Base-by-base conservation (phyloP, 805 yeast genomes). In the Candida sakaeoensis region DNA sequence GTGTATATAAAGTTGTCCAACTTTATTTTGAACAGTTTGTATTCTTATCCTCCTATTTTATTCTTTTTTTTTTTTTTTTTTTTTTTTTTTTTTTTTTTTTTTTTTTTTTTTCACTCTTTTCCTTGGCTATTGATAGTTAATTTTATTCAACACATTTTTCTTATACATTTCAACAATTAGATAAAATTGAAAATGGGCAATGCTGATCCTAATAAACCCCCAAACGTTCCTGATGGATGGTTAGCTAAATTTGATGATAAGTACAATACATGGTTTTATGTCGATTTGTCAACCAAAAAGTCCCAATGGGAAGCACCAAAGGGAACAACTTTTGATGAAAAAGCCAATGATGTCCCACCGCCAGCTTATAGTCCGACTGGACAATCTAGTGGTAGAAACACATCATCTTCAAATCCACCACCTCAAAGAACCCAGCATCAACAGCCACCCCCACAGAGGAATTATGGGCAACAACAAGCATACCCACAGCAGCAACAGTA, bases 221-320 rank as follows among this genome's bases (percentile, higher is more conserved):
- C 86, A 3, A 47, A 38, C 0, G 80, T 78, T n/a, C 85, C 85
- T 2, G 60, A 63, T 2, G 85, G 90, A 4, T 84, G 90, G 90
- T 63, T 80, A 43, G 82, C 93, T 31, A 79, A 80, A 36, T 80
- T 76, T 62, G 89, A 83, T 54, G 81, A 79, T 8, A 69, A 80
- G 42, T 84, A 84, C 56, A 70, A 73, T 36, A 77, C 84, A 2
- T 87, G 82, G 80, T 91, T 81, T 59, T 91, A 80, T 53, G 95
- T 91, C n/a, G 70, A 88, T 51, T 63, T 85, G 47, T 53, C 70
- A 12, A 76, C 86, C 10, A 82, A 85, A 44, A 68, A 77, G 49
- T 86, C 96, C 0, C 96, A 89, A 60, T 91, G 98, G 98, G 95
- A 86, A 39, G 78, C 80, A 10, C 97, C 96, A 12, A 43, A 26